Evolutionary conservation across 2,329 filamentous ascomycete species (phyloP), one percentile per base, ranked within the genome.

Genomic region (Bipolaris bicolor): DNA sequence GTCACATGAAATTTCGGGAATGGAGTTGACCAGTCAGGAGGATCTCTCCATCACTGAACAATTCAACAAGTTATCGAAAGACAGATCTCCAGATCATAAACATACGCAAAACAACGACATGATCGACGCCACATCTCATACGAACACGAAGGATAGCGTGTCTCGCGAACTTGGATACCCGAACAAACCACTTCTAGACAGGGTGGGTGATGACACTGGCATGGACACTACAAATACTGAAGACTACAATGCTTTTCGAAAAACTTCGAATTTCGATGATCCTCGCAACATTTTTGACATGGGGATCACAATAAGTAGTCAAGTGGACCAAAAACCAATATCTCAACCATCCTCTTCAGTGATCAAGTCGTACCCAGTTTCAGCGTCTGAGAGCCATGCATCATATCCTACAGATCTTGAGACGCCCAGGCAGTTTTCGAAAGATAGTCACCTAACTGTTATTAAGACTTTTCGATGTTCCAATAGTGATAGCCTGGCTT

Each of bases 401-500:
- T 57, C 64, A 46, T 22, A 44, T 9, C 56, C 55, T 10, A 49
- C 53, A 3, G 5, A 47, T 2, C 24, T 53, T 24, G 65, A 66
- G 9, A 71, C 58, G 4, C 68, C 64, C 1, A 61, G 57, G 13
- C 74, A 74, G 1, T 72, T 74, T 44, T 70, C 71, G 33, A 81
- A 81, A 78, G 80, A 81, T 36, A 79, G 80, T 15, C 75, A 78
- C 0, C 81, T 79, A 52, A 77, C 79, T 0, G 74, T 72, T 41
- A 69, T 81, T n/a, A 64, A 76, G 5, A 75, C 71, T 2, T 69
- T 69, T 16, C 71, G 75, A 24, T 61, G 64, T 2, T 65, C 69
- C 1, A 73, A 70, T 43, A 68, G 60, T 43, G 64, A 71, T 22
- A 74, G 65, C n/a, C 59, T 62, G n/a, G 53, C 52, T 2, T 71